Evolutionary conservation across 2,329 filamentous ascomycete genomes (phyloP).

Genomic region (Apiospora arundinis): DNA sequence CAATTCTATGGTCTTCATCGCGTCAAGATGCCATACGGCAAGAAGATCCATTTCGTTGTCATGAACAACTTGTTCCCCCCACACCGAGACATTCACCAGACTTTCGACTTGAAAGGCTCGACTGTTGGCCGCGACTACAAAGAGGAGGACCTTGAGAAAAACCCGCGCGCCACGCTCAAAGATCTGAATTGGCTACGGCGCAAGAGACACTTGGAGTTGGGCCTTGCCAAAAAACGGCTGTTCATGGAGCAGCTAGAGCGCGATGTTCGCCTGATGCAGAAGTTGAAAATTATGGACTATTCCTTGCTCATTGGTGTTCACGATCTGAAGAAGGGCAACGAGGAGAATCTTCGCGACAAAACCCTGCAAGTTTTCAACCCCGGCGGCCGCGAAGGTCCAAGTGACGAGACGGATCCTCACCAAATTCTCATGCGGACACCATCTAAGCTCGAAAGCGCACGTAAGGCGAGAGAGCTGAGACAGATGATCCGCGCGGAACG

Average conservation of each 20-base stretch:
- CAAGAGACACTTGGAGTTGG: constrained; percentile 85
- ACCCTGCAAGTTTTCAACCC: constrained; percentile 94
- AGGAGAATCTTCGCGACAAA: constrained; percentile 89
- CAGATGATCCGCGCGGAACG: constrained; percentile 93
- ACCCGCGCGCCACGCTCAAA: constrained; percentile 92
- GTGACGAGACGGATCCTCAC: constrained; percentile 66
- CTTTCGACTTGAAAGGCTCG: constrained; percentile 95
- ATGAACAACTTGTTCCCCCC: constrained; percentile 99
- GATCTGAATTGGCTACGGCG: constrained; percentile 95
- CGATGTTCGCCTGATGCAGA: constrained; percentile 87
- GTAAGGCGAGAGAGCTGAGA: constrained; percentile 88
- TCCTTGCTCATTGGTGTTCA: constrained; percentile 94
- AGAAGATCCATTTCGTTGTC: constrained; percentile 98
- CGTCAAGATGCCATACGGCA: constrained; percentile 97
- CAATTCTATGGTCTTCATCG: constrained; percentile 98
- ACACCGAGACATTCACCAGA: constrained; percentile 95
- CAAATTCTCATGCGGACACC: constrained; percentile 83
- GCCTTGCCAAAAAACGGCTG: constrained; percentile 82
- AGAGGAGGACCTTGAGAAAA: constrained; percentile 85
- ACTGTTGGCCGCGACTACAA: constrained; percentile 91
- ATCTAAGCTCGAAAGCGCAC: constrained; percentile 88
- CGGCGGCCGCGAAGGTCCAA: constrained; percentile 66
- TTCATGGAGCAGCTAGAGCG: constrained; percentile 89
- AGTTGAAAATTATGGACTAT: constrained; percentile 97
- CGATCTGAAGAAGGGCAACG: constrained; percentile 87